Conservation (phyloP, 371 early-diverging fungal species). For the Smittium culicis region DNA sequence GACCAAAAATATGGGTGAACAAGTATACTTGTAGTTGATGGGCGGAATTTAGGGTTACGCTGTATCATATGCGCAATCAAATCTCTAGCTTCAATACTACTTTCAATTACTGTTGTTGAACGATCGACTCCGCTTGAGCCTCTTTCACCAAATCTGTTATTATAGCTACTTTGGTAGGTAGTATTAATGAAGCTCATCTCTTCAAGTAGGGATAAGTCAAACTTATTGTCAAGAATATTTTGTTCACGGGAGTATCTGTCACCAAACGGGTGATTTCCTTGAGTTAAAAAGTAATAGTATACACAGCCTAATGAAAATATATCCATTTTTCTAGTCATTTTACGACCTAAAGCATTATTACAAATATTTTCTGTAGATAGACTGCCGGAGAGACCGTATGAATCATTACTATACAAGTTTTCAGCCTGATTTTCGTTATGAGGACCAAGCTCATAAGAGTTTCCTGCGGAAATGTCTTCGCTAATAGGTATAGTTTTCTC, state of each 20-base stretch:
- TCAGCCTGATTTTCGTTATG: too few species aligned
- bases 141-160: too few species aligned
- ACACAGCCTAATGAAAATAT: constrained; percentile 93
- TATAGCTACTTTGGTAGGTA: too few species aligned
- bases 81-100: constrained; percentile 69
- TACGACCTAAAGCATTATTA: constrained; percentile 14
- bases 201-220: constrained; percentile 53
- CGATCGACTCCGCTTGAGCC: not conserved
- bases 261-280: constrained; percentile 92
- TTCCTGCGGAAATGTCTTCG: too few species aligned
- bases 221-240: constrained; percentile 62
- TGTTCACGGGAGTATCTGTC: constrained; percentile 72
- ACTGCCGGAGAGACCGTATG: not conserved
- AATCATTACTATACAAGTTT: too few species aligned
- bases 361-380: not conserved
- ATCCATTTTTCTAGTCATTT: constrained; percentile 82
- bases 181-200: constrained; percentile 33
- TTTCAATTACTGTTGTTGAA: not conserved
- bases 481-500: too few species aligned
- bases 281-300: constrained; percentile 75
- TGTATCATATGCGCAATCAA: constrained; percentile 79
- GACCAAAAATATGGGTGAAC: constrained; percentile 93
- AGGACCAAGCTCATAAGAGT: too few species aligned
- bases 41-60: constrained; percentile 57
- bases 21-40: constrained; percentile 55